Conservation (phyloP, 2,329 filamentous ascomycete species). For the Hypoxylon sp. region DNA sequence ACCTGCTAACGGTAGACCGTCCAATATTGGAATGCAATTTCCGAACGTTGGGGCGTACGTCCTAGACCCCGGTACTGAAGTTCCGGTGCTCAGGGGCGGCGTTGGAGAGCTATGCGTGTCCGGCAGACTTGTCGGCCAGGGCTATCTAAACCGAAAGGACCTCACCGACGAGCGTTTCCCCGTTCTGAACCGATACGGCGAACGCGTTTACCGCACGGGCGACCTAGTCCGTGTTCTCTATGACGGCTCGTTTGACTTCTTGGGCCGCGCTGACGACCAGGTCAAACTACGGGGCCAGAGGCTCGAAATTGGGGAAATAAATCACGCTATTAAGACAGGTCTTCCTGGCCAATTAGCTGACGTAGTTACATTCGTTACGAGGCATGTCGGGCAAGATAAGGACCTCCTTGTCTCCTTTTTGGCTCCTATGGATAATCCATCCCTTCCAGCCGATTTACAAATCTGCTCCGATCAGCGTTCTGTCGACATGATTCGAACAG, state of each 20-base stretch:
- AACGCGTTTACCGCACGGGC: slow-evolving; percentile 86
- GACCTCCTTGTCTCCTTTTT: slow-evolving; percentile 88
- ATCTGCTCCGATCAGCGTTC: slow-evolving; percentile 55
- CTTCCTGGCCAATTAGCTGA: slow-evolving; percentile 71
- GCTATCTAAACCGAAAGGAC: slow-evolving; percentile 86
- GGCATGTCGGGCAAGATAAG: slow-evolving; percentile 79
- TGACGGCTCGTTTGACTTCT: slow-evolving; percentile 87
- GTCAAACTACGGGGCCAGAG: slow-evolving; percentile 92
- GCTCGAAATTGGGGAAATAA: slow-evolving; percentile 92
- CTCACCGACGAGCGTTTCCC: slow-evolving; percentile 85
- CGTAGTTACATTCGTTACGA: slow-evolving; percentile 80
- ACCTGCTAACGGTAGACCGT: slow-evolving; percentile 80
- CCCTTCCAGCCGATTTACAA: slow-evolving; percentile 34
- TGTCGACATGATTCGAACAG: slow-evolving; percentile 60
- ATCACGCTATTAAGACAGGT: slow-evolving; percentile 80
- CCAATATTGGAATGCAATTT: slow-evolving; percentile 90
- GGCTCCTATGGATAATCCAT: slow-evolving; percentile 53
- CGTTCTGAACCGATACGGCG: slow-evolving; percentile 67
- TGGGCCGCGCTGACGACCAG: slow-evolving; percentile 91
- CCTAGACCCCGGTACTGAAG: slow-evolving; percentile 76
- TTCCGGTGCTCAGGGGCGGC: slow-evolving; percentile 81
- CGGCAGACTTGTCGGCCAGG: slow-evolving; percentile 88
- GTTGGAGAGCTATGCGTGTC: slow-evolving; percentile 92
- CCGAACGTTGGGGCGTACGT: slow-evolving; percentile 90
- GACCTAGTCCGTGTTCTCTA: slow-evolving; percentile 87